Base-by-base conservation (phyloP, 73 alveolate genomes). In the Durusdinium trenchii region DNA sequence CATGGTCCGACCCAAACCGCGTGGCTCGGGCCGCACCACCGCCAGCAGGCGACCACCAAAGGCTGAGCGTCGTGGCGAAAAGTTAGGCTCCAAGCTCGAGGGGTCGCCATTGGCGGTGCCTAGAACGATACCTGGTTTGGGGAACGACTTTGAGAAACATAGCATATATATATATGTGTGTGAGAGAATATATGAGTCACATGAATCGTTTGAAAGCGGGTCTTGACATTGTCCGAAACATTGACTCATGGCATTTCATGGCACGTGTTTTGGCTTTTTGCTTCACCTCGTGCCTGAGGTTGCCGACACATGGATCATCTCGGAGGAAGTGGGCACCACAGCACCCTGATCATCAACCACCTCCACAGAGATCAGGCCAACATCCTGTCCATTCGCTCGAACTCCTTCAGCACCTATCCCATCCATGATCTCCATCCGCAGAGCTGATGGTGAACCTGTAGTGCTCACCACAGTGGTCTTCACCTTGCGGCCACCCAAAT, bases 31-130 rank as follows among this genome's bases (percentile, higher is more conserved):
- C n/a, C 76, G 94, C 51, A 51, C 54, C 75, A 52, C 94, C 18
- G 94, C 94, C 94, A 84, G 50, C 50, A 84, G 94, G 60, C 95
- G 95, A 40, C 95, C 95, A 16, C 82, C 95, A 54, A 86, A 86
- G 60, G 82, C 95, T 2, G 57, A 43, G 1, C 95, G 95, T 32
- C 45, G 47, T 42, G 95, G 79, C 7, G 95, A 86, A 61, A 42
- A 43, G 82, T 86, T 86, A 61, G 82, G 82, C 62, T 36, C 95
- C 61, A 54, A 54, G 61, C 62, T 40, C 35, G 95, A 48, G 2
- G 95, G 95, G 95, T 86, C 95, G 1, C 95, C 95, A 45, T 57
- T 86, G 79, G 82, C 81, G 6, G 95, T 86, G 95, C 95, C 95
- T 57, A 86, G 62, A 42, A 86, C 36, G n/a, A 42, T 40, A n/a